Base-by-base conservation (phyloP, 345 rosid genomes). In the Rhizophora mangle region DNA sequence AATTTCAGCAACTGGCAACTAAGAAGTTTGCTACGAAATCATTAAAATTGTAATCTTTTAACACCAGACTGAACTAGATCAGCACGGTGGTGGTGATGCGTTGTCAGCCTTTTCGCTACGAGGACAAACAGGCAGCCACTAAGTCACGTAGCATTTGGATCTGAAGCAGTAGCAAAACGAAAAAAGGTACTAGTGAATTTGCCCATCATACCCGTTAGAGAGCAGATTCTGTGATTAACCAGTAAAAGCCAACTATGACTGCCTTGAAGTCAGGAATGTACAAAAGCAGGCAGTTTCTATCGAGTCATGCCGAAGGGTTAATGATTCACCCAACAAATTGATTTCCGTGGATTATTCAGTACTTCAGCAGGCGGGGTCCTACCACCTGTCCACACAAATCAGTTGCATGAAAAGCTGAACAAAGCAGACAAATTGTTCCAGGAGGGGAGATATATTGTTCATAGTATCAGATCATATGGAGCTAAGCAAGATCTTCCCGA, bases 341-440 rank as follows among this genome's bases (percentile, higher is more conserved):
- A 70, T 60, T 62, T 70, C 46, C 68, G 69, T 0, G 55, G 70
- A 57, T 71, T 74, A 36, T 30, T 63, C n/a, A 13, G 70, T 64
- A 77, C 81, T 68, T 72, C 80, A 6, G 72, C 63, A 22, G 54
- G 22, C 20, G 73, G 37, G 51, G 73, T 67, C 73, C 55, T 29
- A 63, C 67, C 75, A 66, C 71, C 89, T 86, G 85, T 77, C 69
- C 80, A 62, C 24, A 71, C 60, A 68, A 67, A 60, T 36, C 46
- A 16, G 19, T 66, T 53, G 30, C 36, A 54, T 68, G 39, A 74
- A 52, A 46, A 49, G 16, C 19, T 13, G 16, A 30, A 55, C 15
- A 43, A 13, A 34, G 59, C n/a, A 22, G 27, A 55, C 59, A 22
- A 22, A n/a, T 13, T 6, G 3, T 2, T 22, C n/a, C 27, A 22